These are phyloP conservation scores for Mycena sp. DNA, from an alignment of 1,284 basidiomycete genomes.

Conservation along the genomic window DNA sequence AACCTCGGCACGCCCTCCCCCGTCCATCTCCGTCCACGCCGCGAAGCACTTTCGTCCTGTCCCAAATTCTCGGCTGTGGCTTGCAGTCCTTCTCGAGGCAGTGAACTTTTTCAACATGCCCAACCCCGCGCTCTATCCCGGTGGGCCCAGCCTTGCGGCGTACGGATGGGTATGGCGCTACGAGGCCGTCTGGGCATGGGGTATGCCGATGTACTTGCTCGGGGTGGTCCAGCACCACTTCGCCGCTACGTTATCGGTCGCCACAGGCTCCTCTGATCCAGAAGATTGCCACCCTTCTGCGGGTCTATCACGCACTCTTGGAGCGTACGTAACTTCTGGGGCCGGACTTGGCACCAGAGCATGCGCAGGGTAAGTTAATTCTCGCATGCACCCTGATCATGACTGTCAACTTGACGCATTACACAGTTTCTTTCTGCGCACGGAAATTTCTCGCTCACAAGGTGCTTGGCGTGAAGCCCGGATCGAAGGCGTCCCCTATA, in stretches of 20 bases:
- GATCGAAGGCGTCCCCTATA: conserved; percentile 23
- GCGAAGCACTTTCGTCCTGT: conserved; percentile 8
- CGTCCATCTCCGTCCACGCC: conserved; percentile 12
- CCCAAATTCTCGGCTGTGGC: neutral
- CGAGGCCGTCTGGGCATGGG: neutral
- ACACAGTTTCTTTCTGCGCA: conserved; percentile 17
- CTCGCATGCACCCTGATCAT: neutral
- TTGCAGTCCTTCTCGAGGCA: neutral
- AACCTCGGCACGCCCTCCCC: conserved; percentile 13
- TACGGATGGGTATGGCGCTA: neutral
- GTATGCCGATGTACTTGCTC: neutral
- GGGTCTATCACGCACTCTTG: neutral
- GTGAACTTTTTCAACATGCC: neutral
- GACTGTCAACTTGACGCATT: neutral
- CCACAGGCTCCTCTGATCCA: neutral
- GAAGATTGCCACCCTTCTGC: neutral
- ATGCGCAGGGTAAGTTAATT: neutral
- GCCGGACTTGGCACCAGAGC: neutral
- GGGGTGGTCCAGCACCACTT: neutral
- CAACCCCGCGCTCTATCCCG: neutral
- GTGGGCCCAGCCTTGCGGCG: neutral
- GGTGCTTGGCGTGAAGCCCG: conserved; percentile 9
- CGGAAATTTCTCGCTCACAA: conserved; percentile 14
- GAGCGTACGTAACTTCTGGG: neutral
- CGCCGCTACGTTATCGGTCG: neutral